phyloP scores from a whole-genome alignment of 345 rosid genomes.

The Lenwebbia sp. region DNA sequence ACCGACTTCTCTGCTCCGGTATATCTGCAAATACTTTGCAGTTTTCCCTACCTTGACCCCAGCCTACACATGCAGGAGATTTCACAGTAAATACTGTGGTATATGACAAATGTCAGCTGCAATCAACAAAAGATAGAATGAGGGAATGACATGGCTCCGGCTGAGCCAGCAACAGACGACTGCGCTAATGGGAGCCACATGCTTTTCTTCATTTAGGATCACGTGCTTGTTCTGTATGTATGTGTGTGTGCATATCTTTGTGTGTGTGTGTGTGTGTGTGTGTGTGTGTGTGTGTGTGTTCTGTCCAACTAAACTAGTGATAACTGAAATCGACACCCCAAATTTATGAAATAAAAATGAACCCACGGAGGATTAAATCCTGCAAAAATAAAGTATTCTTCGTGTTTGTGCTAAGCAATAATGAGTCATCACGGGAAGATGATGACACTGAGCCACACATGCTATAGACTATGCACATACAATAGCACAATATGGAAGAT shows the following conservation, averaged over 20 bases:
- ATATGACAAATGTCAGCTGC: not conserved
- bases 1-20: constrained; percentile 95
- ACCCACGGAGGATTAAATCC: not conserved
- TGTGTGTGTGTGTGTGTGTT: rapidly evolving
- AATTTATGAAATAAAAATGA: not conserved
- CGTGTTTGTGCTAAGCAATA: not conserved
- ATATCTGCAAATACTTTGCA: constrained; percentile 58
- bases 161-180: not conserved
- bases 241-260: not conserved
- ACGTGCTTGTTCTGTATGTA: not conserved
- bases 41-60: constrained; percentile 25
- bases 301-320: not conserved
- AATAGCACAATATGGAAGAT: not conserved
- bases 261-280: not conserved
- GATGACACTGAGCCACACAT: not conserved
- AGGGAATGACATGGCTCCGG: not conserved
- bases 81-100: not conserved
- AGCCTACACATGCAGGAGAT: not conserved
- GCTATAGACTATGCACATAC: not conserved
- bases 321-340: not conserved
- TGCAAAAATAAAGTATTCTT: not conserved
- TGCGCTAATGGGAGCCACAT: not conserved
- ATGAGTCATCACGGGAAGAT: not conserved
- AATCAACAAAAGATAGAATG: not conserved
- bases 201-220: not conserved